Evolutionary conservation across 352 stramenopile genomes (phyloP).

Genomic region (Phytophthora crassamura): DNA sequence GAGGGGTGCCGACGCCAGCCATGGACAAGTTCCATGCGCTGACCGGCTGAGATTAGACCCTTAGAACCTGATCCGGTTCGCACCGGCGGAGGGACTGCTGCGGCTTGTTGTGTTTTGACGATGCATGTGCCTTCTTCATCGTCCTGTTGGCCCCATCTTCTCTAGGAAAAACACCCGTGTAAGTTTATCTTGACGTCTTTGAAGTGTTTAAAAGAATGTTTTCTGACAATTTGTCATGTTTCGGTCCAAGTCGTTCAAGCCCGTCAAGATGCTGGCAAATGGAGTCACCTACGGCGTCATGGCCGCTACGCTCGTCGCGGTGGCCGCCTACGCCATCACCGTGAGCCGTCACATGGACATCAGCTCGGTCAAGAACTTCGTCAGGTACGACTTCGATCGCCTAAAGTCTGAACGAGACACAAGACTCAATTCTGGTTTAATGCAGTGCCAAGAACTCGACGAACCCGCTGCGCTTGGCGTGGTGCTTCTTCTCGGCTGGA

Average conservation of each 20-base stretch:
- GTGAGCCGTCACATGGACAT: neutral
- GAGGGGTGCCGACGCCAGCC: slow-evolving; percentile 63
- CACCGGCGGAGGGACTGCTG: slow-evolving; percentile 71
- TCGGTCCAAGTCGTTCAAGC: no score
- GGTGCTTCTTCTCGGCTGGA: slow-evolving; percentile 73
- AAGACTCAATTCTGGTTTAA: neutral
- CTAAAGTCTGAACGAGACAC: no score
- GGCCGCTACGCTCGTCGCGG: slow-evolving; percentile 42
- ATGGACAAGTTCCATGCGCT: slow-evolving; percentile 58
- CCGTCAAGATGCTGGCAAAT: slow-evolving; percentile 8
- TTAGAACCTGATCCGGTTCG: slow-evolving; percentile 74
- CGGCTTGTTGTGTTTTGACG: slow-evolving; percentile 37
- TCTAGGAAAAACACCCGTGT: neutral
- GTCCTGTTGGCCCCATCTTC: neutral
- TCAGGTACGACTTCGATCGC: no score
- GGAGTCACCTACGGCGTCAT: slow-evolving; percentile 39
- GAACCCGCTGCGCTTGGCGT: slow-evolving; percentile 54
- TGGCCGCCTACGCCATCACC: slow-evolving; percentile 53
- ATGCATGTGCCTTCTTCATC: slow-evolving; percentile 25
- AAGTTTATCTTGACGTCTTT: neutral
- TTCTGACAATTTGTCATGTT: no score
- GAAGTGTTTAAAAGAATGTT: no score
- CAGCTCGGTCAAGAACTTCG: no score
- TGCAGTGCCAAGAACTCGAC: slow-evolving; percentile 66
- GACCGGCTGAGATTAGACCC: slow-evolving; percentile 66